Conservation (phyloP, 352 stramenopile genomes). For the Pythium volutum region DNA sequence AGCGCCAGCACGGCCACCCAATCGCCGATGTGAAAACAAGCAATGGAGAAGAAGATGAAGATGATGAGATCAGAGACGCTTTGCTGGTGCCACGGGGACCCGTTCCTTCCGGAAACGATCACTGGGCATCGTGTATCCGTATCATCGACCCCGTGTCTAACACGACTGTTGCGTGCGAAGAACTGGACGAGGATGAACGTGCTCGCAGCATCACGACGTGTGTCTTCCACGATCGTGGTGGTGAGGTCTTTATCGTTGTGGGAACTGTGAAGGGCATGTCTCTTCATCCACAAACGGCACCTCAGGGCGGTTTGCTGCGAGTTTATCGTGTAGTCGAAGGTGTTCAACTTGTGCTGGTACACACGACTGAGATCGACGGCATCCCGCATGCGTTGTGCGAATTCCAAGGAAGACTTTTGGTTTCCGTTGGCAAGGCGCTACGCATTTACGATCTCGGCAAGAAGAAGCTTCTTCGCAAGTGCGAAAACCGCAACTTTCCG, state of each 20-base stretch:
- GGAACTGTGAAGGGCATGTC: conserved; percentile 95
- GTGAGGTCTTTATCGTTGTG: conserved; percentile 97
- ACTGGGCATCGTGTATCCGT: conserved; percentile 98
- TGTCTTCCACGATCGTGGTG: conserved; percentile 94
- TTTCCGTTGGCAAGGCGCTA: conserved; percentile 94
- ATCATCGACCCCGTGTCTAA: conserved; percentile 94
- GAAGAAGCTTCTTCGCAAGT: conserved; percentile 99
- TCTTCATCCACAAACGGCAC: conserved; percentile 85
- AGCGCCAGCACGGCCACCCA: conserved; percentile 66
- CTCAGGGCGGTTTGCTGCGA: conserved; percentile 72
- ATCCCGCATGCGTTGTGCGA: conserved; percentile 96
- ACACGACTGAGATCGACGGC: conserved; percentile 96
- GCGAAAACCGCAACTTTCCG: conserved; percentile 94
- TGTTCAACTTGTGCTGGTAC: conserved; percentile 93
- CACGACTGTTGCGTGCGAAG: conserved; percentile 86
- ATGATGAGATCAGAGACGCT: conserved; percentile 79
- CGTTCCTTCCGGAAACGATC: conserved; percentile 54
- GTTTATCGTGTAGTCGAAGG: conserved; percentile 94
- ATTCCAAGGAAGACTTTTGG: conserved; percentile 96
- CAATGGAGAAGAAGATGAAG: conserved; percentile 59
- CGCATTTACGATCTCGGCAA: conserved; percentile 99
- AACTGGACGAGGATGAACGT: conserved; percentile 93
- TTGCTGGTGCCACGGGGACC: conserved; percentile 61
- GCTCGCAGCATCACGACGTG: conserved; percentile 92
- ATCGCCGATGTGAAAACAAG: conserved; percentile 54